These are phyloP conservation scores for Phycomyces nitens DNA, from an alignment of 192 early-diverging fungal genomes.

Conservation along the genomic window DNA sequence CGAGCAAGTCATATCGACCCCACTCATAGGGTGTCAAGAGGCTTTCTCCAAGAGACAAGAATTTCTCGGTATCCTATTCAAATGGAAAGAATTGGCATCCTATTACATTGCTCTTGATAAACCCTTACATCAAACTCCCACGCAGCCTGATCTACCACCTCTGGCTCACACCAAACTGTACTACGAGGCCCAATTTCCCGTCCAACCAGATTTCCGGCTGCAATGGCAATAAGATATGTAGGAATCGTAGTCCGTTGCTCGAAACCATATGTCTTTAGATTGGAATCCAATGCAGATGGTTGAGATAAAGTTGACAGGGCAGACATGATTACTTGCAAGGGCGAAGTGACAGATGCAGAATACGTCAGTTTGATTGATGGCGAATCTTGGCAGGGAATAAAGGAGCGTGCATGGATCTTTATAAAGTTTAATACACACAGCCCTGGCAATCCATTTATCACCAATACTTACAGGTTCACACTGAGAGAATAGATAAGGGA, in stretches of 20 bases:
- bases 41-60: constrained; percentile 63
- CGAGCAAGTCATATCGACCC: constrained; percentile 93
- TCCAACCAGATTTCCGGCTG: constrained; percentile 83
- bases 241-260: constrained; percentile 88
- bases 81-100: neutral
- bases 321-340: constrained; percentile 91
- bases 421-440: neutral
- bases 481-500: constrained; percentile 97
- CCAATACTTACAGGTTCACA: constrained; percentile 67
- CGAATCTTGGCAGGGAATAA: constrained; percentile 89
- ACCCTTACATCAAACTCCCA: constrained; percentile 82
- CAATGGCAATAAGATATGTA: constrained; percentile 93
- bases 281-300: constrained; percentile 46
- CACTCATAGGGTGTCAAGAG: constrained; percentile 90
- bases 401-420: constrained; percentile 86
- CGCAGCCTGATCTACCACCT: constrained; percentile 80
- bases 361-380: constrained; percentile 88
- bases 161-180: constrained; percentile 96
- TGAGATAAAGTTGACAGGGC: constrained; percentile 56
- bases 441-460: neutral
- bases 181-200: constrained; percentile 84
- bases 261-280: constrained; percentile 69
- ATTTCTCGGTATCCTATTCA: constrained; percentile 56
- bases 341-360: constrained; percentile 76
- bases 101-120: neutral